Evolutionary conservation across 2,329 filamentous ascomycete species (phyloP), one percentile per base, ranked within the genome.

Genomic region (Fusarium humuli): DNA sequence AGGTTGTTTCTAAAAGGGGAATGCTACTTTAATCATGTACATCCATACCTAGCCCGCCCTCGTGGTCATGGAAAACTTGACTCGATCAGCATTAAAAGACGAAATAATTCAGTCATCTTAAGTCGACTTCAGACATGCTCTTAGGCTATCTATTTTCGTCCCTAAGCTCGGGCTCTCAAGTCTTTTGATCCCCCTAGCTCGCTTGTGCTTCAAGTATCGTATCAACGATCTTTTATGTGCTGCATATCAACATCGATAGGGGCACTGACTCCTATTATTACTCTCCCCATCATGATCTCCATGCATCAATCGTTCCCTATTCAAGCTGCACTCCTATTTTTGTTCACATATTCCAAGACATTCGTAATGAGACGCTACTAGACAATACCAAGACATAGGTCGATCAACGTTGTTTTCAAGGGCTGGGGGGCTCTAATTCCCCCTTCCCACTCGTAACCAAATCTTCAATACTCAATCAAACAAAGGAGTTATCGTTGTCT

Each of bases 1-100:
- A 67, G 61, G 40, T 57, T 70, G 66, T 56, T 70, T 69, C 67
- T 55, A 70, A 70, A 69, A 69, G 56, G 67, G 67, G 67, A 69
- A 70, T 61, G 62, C 44, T 70, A 70, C 56, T 49, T 40, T 53
- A 50, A 49, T 42, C 34, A 18, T 53, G 23, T 53, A 41, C 49
- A 53, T 53, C 20, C 34, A 37, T 37, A 37, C 34, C 34, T 37
- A 12, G 34, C 34, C 6, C 34, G 53, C 53, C 16, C 47, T 41
- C 32, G 47, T 58, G 34, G 34, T 37, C 18, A 37, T n/a, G 18
- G 34, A 37, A 37, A 37, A 37, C 34, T 37, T 37, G 34, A 37
- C 34, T 37, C 34, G 18, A 37, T 37, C 34, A 37, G 34, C 34
- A n/a, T n/a, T 11, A n/a, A 37, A 10, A 37, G 34, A 37, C 34